Evolutionary conservation across 2,329 filamentous ascomycete species (phyloP).

Genomic region (Aspergillus thermomutatus): DNA sequence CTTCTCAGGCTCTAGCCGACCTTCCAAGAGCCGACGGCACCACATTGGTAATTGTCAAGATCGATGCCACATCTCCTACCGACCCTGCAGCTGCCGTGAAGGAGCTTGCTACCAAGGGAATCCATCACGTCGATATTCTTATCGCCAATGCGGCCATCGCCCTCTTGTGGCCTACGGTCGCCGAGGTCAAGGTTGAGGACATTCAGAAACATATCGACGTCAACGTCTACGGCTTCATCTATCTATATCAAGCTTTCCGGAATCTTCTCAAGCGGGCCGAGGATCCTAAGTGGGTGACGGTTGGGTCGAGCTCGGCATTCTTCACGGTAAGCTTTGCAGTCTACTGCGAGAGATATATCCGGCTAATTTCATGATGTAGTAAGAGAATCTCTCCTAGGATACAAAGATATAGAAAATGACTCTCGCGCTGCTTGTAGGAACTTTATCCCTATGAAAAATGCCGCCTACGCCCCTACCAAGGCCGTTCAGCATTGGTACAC

Average conservation of each 20-base stretch:
- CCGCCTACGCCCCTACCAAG: constrained; percentile 16
- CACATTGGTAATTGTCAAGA: constrained; percentile 41
- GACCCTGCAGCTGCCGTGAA: constrained; percentile 35
- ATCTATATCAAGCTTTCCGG: constrained; percentile 13
- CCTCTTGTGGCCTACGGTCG: constrained; percentile 13
- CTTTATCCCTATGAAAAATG: constrained; percentile 6
- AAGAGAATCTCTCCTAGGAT: neutral
- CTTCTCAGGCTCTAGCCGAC: neutral
- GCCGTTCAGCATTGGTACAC: constrained; percentile 15
- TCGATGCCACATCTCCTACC: constrained; percentile 38
- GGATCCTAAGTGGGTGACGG: constrained; percentile 14
- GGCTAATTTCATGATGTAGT: neutral
- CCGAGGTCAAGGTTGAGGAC: constrained; percentile 7
- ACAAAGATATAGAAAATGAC: no score
- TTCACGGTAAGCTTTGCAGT: constrained; percentile 1
- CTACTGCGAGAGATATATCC: neutral
- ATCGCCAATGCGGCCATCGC: constrained; percentile 52
- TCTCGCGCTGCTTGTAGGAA: neutral
- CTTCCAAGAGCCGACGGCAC: constrained; percentile 37
- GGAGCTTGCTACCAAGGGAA: constrained; percentile 27
- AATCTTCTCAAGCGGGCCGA: constrained; percentile 7
- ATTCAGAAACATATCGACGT: constrained; percentile 29
- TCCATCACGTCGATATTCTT: constrained; percentile 48
- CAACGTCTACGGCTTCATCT: constrained; percentile 37
- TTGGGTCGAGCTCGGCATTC: constrained; percentile 11